Conservation (phyloP, 2,329 filamentous ascomycete species). For the Cladophialophora carrionii region DNA sequence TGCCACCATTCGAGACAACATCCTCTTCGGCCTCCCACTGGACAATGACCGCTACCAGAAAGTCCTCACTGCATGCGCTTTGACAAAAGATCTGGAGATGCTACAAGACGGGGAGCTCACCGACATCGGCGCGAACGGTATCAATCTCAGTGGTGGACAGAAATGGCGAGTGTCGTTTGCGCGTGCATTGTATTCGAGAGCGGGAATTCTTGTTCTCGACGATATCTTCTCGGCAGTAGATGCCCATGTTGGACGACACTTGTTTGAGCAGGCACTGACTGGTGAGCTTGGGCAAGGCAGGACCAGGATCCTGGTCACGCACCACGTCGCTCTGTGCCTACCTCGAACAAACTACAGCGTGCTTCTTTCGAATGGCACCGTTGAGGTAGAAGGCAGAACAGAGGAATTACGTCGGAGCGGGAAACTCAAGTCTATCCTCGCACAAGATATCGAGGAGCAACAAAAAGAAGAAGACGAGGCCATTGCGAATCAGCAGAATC, state of each 20-base stretch:
- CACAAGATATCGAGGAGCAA: conserved; percentile 51
- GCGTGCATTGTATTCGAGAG: conserved; percentile 76
- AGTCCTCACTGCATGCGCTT: conserved; percentile 71
- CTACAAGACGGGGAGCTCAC: conserved; percentile 76
- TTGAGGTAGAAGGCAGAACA: conserved; percentile 66
- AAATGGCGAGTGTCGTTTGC: conserved; percentile 81
- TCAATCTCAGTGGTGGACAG: conserved; percentile 82
- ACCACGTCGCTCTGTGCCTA: conserved; percentile 73
- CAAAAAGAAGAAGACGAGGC: conserved; percentile 44
- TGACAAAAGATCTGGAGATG: conserved; percentile 76
- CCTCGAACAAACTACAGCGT: conserved; percentile 74
- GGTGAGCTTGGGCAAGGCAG: conserved; percentile 70
- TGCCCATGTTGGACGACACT: conserved; percentile 76
- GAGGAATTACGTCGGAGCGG: conserved; percentile 58
- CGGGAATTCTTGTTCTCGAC: conserved; percentile 75
- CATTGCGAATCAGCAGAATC: conserved; percentile 42
- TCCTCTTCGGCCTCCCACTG: conserved; percentile 73
- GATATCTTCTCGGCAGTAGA: conserved; percentile 84
- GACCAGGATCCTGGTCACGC: conserved; percentile 78
- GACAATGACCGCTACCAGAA: conserved; percentile 70
- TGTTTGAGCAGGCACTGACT: conserved; percentile 74
- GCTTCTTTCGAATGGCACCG: conserved; percentile 69
- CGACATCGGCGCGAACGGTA: conserved; percentile 81
- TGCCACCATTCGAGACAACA: conserved; percentile 75
- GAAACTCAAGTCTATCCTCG: conserved; percentile 49